Evolutionary conservation across 768 basidiomycete species (phyloP), one percentile per base, ranked within the genome.

Genomic region (Tulasnella sp.): DNA sequence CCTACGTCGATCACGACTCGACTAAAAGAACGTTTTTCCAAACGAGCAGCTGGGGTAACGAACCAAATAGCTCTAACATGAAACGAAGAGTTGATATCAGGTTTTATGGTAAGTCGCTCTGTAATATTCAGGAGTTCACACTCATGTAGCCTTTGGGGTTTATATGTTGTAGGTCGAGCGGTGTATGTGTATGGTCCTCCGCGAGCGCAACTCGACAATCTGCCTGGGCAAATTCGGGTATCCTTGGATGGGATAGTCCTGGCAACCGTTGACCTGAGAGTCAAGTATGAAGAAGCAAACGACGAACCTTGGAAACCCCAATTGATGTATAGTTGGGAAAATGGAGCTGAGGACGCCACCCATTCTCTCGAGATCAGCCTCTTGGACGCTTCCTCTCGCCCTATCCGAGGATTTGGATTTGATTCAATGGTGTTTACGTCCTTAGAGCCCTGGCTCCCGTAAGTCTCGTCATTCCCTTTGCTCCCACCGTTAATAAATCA

Each of bases 41-140:
- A n/a, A 74, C 73, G 38, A 40, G n/a, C 73, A 74, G 73, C 38
- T 40, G 38, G n/a, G 73, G 73, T 31, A 74, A 74, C 27, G 73
- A 74, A 40, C 73, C 73, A 16, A 6, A 3, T 27, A 74, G 39
- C 73, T 40, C 38, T 18, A 40, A 27, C 27, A 46, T 74, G 39
- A 40, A 27, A 40, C 31, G 44, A 74, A 74, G 62, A 14, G 62
- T 42, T 21, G 38, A 12, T 12, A 27, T 74, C 38, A 46, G 6
- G 7, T 74, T 74, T 42, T 46, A 74, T 14, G 73, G 73, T 74
- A 16, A 7, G 27, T 10, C 24, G 18, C 18, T 36, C 34, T 19
- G 1, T 31, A 16, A 74, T 24, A 40, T 74, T 2, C 21, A 36
- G 31, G 12, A 40, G 16, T 40, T 18, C n/a, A 24, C 3, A 9